These are phyloP conservation scores for Gossypium aridum DNA, from an alignment of 441 rosid genomes.

Conservation along the genomic window DNA sequence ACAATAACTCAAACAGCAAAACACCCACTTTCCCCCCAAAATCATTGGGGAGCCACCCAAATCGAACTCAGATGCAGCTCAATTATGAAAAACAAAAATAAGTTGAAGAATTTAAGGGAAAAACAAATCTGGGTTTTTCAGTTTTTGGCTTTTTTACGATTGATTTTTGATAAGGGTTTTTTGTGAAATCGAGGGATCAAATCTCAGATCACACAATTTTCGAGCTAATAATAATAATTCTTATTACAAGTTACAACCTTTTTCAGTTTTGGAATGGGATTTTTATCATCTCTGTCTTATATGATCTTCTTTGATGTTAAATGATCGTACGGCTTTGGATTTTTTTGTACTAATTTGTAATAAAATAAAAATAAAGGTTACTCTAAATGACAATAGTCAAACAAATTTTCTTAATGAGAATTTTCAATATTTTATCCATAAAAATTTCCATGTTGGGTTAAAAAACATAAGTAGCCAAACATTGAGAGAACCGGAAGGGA, in stretches of 20 bases:
- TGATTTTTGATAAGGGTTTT: conserved; percentile 30
- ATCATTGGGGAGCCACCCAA: conserved; percentile 13
- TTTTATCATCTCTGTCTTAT: not conserved
- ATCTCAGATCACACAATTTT: conserved; percentile 17
- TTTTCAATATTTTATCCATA: no score
- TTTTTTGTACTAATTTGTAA: no score
- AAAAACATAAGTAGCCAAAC: no score
- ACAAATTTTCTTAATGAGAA: no score
- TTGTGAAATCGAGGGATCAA: conserved; percentile 24
- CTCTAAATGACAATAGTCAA: no score
- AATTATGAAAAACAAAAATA: not conserved
- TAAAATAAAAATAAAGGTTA: no score
- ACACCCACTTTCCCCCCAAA: conserved; percentile 18
- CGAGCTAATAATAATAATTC: not conserved
- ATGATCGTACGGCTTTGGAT: no score
- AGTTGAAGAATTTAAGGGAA: not conserved
- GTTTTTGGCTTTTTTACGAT: conserved; percentile 16
- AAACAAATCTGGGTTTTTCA: conserved; percentile 34
- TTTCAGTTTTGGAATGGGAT: conserved; percentile 1
- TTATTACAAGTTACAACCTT: not conserved
- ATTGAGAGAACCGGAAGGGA: no score
- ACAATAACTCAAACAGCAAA: not conserved
- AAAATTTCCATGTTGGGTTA: no score
- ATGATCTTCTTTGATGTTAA: no score
- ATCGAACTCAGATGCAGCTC: conserved; percentile 16